Percentiles rank a stretch among this genome's conserved stretches.
Conservation (phyloP, 176 grass and related monocot species). For the Aechmea fasciata region DNA sequence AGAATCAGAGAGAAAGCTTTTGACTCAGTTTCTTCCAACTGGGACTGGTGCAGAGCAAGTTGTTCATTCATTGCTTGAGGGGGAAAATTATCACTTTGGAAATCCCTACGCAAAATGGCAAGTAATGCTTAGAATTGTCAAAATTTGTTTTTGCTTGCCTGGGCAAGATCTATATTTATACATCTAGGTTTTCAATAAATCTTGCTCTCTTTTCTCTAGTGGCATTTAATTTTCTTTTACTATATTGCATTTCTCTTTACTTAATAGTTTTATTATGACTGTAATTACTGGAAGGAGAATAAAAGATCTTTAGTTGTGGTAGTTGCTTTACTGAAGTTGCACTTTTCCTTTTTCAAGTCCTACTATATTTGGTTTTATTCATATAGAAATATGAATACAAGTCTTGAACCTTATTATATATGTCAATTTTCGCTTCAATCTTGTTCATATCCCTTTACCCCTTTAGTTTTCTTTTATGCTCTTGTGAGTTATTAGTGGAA, state of each 20-base stretch:
- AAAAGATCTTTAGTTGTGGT: no score
- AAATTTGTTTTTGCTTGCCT: not conserved
- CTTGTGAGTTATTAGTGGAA: not conserved
- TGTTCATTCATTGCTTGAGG: constrained; percentile 36
- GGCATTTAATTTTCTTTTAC: not conserved
- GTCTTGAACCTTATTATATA: no score
- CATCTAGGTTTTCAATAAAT: not conserved
- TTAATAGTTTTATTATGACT: no score
- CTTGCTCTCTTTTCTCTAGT: not conserved
- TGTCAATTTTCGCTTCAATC: no score
- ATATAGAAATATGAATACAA: no score
- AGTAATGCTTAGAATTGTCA: constrained; percentile 22
- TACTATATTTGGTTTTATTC: no score
- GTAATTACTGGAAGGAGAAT: no score
- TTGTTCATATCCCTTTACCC: no score
- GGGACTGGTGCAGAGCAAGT: constrained; percentile 41
- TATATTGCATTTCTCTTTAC: not conserved
- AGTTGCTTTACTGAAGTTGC: not conserved
- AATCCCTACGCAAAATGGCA: constrained; percentile 47
- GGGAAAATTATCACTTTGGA: constrained; percentile 42
- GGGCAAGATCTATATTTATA: not conserved
- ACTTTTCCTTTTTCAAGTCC: no score
- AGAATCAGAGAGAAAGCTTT: constrained; percentile 52
- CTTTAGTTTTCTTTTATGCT: constrained; percentile 9
- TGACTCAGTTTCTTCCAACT: constrained; percentile 50